Evolutionary conservation across 169 alveolate species (phyloP), one percentile per base, ranked within the genome.

Genomic region (Plasmodium coatneyi): DNA sequence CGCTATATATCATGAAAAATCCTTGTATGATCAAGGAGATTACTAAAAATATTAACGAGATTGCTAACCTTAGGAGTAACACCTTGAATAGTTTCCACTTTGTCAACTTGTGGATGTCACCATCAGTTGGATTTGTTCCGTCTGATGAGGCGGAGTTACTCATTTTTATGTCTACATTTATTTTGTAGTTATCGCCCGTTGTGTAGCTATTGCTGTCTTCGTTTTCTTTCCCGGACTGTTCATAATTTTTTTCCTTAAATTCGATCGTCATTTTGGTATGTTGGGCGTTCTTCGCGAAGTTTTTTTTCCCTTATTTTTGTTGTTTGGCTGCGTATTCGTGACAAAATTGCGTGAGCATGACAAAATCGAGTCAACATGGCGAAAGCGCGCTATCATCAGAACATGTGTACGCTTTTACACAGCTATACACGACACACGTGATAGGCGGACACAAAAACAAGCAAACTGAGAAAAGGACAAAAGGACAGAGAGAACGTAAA

Each of bases 1-100:
- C 93, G 43, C 93, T 86, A 41, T 86, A 86, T 74, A 86, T 86
- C 93, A 86, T 86, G 25, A 86, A 49, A 34, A 76, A 86, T 36
- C 93, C 84, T 86, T 86, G 93, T 86, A 86, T 86, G 80, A 86
- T 22, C 70, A 86, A 76, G 39, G 86, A 34, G 66, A 86, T 34
- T 41, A 86, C 9, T 19, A 86, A 76, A 86, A 74, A 86, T 72
- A 34, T 12, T 19, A 86, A 43, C 5, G 93, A 36, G 70, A 86
- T 49, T 16, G 41, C 36, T 66, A 86, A 76, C 80, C 80, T 86
- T 10, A 56, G 56, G 52, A 86, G n/a, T 76, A 86, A 86, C 41
- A 86, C 80, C 43, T 76, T 86, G 25, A 74, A 52, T 39, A 86
- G 66, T 43, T 78, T 86, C 83, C 84, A 76, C 74, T 84, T 30